These are phyloP conservation scores for Lasiodiplodia citricola DNA, from an alignment of 2,329 filamentous ascomycete species.

Conservation along the genomic window DNA sequence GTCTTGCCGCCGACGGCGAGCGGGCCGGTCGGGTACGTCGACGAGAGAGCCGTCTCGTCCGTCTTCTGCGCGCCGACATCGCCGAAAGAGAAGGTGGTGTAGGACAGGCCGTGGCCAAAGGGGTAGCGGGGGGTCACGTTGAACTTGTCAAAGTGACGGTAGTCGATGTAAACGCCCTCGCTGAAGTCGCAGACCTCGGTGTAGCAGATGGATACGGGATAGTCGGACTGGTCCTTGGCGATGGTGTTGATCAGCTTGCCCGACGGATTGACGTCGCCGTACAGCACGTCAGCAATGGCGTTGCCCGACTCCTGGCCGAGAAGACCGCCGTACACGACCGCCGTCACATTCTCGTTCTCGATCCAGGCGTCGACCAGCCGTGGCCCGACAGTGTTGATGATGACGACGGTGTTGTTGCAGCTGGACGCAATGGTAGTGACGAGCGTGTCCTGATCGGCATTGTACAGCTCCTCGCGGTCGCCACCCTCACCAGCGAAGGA, in stretches of 20 bases:
- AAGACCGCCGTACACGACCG: conserved; percentile 20
- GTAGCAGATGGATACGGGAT: conserved; percentile 42
- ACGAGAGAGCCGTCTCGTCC: background rate
- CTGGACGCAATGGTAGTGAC: conserved; percentile 74
- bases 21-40: conserved; percentile 30
- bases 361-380: conserved; percentile 25
- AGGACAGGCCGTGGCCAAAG: conserved; percentile 26
- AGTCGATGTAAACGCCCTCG: conserved; percentile 54
- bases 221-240: conserved; percentile 72
- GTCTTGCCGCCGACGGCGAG: conserved; percentile 15
- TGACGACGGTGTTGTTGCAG: conserved; percentile 69
- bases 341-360: conserved; percentile 22
- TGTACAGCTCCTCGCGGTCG: conserved; percentile 19
- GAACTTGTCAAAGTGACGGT: conserved; percentile 49
- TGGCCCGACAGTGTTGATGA: conserved; percentile 51
- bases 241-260: conserved; percentile 89
- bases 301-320: conserved; percentile 71
- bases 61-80: conserved; percentile 36
- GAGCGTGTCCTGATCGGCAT: conserved; percentile 50
- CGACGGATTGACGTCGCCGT: conserved; percentile 76
- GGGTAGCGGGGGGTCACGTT: conserved; percentile 44
- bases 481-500: conserved; percentile 16
- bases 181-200: conserved; percentile 33
- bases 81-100: conserved; percentile 24
- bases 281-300: conserved; percentile 78